A percentile compares a stretch with the other conserved stretches of the same genome.
Evolutionary conservation across 2,329 filamentous ascomycete species (phyloP).

Genomic region (Penicillium sclerotiorum): DNA sequence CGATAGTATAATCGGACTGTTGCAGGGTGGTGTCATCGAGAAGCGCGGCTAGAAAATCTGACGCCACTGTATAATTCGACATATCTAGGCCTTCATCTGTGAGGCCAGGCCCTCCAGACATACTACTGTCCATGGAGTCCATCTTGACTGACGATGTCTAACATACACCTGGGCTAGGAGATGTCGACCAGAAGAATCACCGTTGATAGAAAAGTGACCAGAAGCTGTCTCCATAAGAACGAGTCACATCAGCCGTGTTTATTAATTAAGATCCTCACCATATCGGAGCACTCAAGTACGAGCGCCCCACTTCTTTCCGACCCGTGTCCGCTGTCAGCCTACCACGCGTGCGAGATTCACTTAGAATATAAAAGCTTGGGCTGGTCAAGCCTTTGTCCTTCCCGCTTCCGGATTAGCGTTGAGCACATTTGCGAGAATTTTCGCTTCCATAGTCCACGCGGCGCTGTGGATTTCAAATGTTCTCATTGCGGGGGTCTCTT

Average conservation of each 20-base stretch:
- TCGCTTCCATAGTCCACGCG: too few relatives aligned
- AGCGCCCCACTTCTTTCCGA: neutral
- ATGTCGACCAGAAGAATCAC: too few relatives aligned
- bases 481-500: too few relatives aligned
- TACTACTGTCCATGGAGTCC: conserved; percentile 21
- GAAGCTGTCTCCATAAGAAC: too few relatives aligned
- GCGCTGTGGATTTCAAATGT: too few relatives aligned
- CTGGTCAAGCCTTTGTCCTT: conserved; percentile 3
- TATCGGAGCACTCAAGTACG: neutral
- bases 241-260: neutral
- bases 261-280: neutral
- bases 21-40: conserved; percentile 41
- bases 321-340: too few relatives aligned
- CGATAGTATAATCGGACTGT: conserved; percentile 38
- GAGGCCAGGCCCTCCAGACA: conserved; percentile 26
- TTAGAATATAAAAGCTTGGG: conserved; percentile 6
- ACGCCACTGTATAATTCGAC: conserved; percentile 39
- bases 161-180: neutral
- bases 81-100: conserved; percentile 40
- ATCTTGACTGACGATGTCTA: neutral
- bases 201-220: neutral
- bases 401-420: conserved; percentile 5
- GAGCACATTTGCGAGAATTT: conserved; percentile 15
- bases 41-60: conserved; percentile 38
- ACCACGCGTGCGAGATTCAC: too few relatives aligned